Evolutionary conservation across 306 rosid genomes (phyloP).

Genomic region (Acacia acuminata): DNA sequence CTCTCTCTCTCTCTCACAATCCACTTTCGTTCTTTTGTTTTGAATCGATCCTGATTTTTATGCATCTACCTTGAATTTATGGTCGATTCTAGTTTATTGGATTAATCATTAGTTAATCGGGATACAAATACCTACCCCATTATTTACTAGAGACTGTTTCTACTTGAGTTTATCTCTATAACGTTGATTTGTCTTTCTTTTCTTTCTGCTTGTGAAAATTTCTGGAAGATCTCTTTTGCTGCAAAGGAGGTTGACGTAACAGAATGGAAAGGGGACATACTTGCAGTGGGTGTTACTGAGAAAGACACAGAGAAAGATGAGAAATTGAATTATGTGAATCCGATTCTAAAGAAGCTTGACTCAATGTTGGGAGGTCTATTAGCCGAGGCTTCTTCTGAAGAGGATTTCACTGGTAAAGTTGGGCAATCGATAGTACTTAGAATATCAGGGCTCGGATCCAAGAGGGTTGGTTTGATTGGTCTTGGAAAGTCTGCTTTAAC

Average conservation of each 20-base stretch:
- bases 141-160: neutral
- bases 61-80: neutral
- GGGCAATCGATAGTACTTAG: conserved; percentile 86
- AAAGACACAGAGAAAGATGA: conserved; percentile 72
- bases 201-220: conserved; percentile 48
- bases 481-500: conserved; percentile 75
- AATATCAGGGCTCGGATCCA: conserved; percentile 72
- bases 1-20: neutral
- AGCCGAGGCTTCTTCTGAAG: conserved; percentile 89
- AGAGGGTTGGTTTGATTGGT: conserved; percentile 90
- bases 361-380: conserved; percentile 78
- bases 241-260: conserved; percentile 71
- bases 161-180: conserved; percentile 5
- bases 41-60: neutral
- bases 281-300: conserved; percentile 90
- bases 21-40: neutral
- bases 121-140: neutral
- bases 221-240: conserved; percentile 60
- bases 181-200: conserved; percentile 38
- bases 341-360: conserved; percentile 76
- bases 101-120: neutral
- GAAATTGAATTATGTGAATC: conserved; percentile 69
- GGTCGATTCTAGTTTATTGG: neutral
- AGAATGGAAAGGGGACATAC: conserved; percentile 93
- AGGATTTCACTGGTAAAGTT: conserved; percentile 85